Conservation (phyloP, 192 early-diverging fungal species). For the Entomortierella parvispora region DNA sequence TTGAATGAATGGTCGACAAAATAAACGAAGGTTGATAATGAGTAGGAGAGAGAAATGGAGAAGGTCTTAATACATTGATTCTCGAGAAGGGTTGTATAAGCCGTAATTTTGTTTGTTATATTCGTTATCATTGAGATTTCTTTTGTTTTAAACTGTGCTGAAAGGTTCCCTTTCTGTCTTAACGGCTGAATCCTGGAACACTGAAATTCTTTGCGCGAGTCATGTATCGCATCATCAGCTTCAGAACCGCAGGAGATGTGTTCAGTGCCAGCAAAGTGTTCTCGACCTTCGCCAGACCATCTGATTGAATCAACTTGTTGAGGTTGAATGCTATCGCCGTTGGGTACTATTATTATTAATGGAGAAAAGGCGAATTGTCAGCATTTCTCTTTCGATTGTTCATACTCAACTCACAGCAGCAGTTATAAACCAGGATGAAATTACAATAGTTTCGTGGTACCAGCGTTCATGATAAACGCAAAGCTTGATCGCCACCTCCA, state of each 20-base stretch:
- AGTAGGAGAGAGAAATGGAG: too few relatives aligned
- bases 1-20: too few relatives aligned
- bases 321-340: constrained; percentile 85
- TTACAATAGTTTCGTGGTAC: constrained; percentile 90
- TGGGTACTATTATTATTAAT: constrained; percentile 87
- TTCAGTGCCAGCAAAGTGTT: constrained; percentile 92
- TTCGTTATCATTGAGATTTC: too few relatives aligned
- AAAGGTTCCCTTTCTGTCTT: constrained; percentile 20
- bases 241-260: constrained; percentile 79
- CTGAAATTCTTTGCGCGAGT: constrained; percentile 77
- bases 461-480: constrained; percentile 89
- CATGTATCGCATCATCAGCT: constrained; percentile 78
- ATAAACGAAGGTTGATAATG: too few relatives aligned
- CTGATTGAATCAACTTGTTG: constrained; percentile 84
- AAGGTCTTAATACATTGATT: too few relatives aligned
- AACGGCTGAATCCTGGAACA: constrained; percentile 75
- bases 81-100: too few relatives aligned
- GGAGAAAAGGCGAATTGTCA: neutral
- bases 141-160: too few relatives aligned
- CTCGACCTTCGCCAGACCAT: constrained; percentile 93
- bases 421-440: neutral
- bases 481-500: constrained; percentile 85
- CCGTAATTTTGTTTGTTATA: too few relatives aligned
- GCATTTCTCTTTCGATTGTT: too few relatives aligned
- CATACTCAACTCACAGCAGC: neutral